Evolutionary conservation across 1,139 yeast genomes (phyloP), one percentile per base, ranked within the genome.

Genomic region (Nakaseomyces nivariensis): DNA sequence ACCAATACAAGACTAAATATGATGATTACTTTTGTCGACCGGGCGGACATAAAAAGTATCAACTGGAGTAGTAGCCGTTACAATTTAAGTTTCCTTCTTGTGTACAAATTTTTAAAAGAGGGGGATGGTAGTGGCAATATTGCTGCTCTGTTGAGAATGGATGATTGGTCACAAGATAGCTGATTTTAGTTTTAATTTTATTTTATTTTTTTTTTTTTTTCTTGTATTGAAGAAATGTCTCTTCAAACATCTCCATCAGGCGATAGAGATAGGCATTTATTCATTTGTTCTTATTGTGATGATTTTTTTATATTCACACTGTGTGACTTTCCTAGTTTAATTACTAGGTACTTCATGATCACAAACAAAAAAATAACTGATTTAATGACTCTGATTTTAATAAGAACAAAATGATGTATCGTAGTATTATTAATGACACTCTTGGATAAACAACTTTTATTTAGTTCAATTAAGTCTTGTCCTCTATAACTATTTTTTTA

Each of bases 1-100:
- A 17, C 22, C 22, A 17, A 17, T 17, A 17, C 22, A 17, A 17
- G 22, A 17, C 22, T 17, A 52, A 48, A 46, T 36, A 58, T 64
- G 69, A 66, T 66, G 69, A 66, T 63, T 60, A 48, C 56, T 54
- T 53, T 59, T 62, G 57, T 62, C 68, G 70, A 66, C 70, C 70
- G 70, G 70, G 70, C 70, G 70, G 69, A 66, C 70, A 66, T 66
- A 66, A 52, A 56, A 51, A 64, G 69, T 65, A 65, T 64, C 44
- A 32, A 38, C 22, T 32, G 27, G 37, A 13, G 46, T n/a, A 17
- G 37, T 33, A 43, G 46, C 46, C 29, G 46, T 41, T 41, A 29
- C 44, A 41, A 41, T 41, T 41, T 41, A 41, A 41, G 44, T 41
- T 41, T 22, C 34, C 34, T 56, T 58, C 58, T 59, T 60, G 68